phyloP scores from a whole-genome alignment of 2,329 filamentous ascomycete genomes.

The Fusarium sp. region DNA sequence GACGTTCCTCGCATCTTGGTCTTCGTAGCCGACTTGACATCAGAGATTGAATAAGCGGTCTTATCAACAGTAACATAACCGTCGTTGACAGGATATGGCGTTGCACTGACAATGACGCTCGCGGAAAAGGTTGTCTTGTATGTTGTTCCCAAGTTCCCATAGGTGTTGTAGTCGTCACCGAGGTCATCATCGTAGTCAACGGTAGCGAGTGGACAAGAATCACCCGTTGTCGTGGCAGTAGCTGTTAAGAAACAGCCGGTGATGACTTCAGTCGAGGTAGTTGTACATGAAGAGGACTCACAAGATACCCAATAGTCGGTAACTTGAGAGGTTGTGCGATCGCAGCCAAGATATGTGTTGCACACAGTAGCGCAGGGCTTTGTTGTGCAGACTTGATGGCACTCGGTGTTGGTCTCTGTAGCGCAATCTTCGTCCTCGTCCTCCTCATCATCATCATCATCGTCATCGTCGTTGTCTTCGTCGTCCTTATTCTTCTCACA shows the following conservation, averaged over 20 bases:
- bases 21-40: background rate
- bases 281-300: conserved; percentile 3
- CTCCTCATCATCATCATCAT: conserved; percentile 3
- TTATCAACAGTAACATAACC: conserved; percentile 16
- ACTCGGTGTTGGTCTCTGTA: conserved; percentile 24
- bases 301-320: conserved; percentile 28
- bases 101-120: background rate
- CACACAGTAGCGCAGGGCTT: conserved; percentile 10
- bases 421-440: conserved; percentile 19
- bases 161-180: background rate
- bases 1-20: background rate
- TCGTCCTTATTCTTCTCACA: conserved; percentile 5
- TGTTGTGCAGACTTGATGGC: conserved; percentile 19
- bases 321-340: conserved; percentile 13
- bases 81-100: background rate
- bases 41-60: background rate
- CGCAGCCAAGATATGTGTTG: conserved; percentile 22
- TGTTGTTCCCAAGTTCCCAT: background rate
- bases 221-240: conserved; percentile 3
- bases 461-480: background rate
- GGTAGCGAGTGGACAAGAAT: background rate
- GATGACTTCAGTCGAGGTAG: conserved; percentile 5
- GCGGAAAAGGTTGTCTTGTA: conserved; percentile 9
- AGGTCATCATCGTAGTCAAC: background rate
- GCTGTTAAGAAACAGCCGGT: conserved; percentile 14